Conservation (phyloP, 441 rosid species). For the Adansonia madagascariensis region DNA sequence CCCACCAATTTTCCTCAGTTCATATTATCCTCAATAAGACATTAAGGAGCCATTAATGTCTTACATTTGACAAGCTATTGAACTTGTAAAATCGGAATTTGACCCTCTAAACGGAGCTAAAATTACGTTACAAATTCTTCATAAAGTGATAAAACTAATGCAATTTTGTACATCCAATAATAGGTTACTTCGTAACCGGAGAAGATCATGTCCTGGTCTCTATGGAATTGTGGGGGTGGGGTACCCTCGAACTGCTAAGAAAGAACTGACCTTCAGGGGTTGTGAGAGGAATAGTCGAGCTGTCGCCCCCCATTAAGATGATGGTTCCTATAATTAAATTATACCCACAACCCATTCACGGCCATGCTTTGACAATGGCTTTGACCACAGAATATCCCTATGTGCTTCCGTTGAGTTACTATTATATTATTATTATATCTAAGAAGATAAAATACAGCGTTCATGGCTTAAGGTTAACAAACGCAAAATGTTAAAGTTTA, state of each 20-base stretch:
- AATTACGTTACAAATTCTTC: neutral
- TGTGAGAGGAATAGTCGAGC: neutral
- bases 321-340: conserved; percentile 20
- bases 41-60: conserved; percentile 17
- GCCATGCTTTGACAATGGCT: conserved; percentile 25
- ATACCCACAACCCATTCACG: neutral
- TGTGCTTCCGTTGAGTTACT: neutral
- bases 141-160: neutral
- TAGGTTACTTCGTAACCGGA: neutral
- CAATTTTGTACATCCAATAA: neutral
- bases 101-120: neutral
- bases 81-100: neutral
- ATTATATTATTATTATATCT: neutral
- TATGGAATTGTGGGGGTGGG: conserved; percentile 25
- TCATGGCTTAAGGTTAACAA: neutral
- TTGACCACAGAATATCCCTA: neutral
- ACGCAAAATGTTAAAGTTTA: neutral
- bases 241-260: conserved; percentile 22
- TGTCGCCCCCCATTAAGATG: conserved; percentile 24
- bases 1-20: neutral
- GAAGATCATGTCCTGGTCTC: neutral
- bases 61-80: neutral
- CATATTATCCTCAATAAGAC: neutral
- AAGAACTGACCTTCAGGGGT: neutral
- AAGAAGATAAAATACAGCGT: neutral